phyloP scores from a whole-genome alignment of 257 asterid genomes.

The Hygrophila difformis region DNA sequence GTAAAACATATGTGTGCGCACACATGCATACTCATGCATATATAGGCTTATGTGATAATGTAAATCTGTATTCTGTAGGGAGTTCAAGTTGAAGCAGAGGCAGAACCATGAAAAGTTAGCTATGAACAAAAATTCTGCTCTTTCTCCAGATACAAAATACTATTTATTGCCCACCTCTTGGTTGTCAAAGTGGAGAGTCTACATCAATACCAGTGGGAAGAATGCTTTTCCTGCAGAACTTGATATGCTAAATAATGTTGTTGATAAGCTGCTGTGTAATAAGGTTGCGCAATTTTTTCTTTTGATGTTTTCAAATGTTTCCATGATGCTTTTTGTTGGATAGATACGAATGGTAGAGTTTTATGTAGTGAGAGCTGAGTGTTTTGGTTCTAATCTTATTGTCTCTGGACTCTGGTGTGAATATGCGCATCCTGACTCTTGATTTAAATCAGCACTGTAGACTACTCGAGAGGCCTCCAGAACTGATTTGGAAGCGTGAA shows the following conservation, averaged over 20 bases:
- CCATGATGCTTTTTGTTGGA: neutral
- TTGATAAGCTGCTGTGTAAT: slow-evolving; percentile 60
- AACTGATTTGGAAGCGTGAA: slow-evolving; percentile 75
- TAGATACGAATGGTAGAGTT: too few relatives aligned
- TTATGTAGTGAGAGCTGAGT: slow-evolving; percentile 2
- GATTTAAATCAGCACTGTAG: slow-evolving; percentile 53
- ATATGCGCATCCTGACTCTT: slow-evolving; percentile 14
- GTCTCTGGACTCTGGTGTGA: slow-evolving; percentile 4
- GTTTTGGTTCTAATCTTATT: slow-evolving; percentile 9
- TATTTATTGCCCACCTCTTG: slow-evolving; percentile 76
- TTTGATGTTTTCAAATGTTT: slow-evolving; percentile 5
- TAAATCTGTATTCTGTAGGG: slow-evolving; percentile 52
- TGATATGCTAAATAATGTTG: slow-evolving; percentile 44
- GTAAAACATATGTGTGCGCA: neutral
- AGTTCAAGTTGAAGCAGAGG: slow-evolving; percentile 72
- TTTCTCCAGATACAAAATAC: slow-evolving; percentile 49
- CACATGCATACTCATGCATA: too few relatives aligned
- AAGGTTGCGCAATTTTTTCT: slow-evolving; percentile 37
- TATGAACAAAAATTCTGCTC: slow-evolving; percentile 42
- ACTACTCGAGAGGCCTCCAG: slow-evolving; percentile 92
- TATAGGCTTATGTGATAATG: slow-evolving; percentile 17
- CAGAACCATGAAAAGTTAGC: slow-evolving; percentile 81
- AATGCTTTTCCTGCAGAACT: slow-evolving; percentile 51
- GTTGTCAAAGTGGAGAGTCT: slow-evolving; percentile 81
- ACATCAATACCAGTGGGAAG: slow-evolving; percentile 61